Evolutionary conservation across 176 grass and related monocot genomes (phyloP), one percentile per base, ranked within the genome.

Genomic region (Carex cristatella): DNA sequence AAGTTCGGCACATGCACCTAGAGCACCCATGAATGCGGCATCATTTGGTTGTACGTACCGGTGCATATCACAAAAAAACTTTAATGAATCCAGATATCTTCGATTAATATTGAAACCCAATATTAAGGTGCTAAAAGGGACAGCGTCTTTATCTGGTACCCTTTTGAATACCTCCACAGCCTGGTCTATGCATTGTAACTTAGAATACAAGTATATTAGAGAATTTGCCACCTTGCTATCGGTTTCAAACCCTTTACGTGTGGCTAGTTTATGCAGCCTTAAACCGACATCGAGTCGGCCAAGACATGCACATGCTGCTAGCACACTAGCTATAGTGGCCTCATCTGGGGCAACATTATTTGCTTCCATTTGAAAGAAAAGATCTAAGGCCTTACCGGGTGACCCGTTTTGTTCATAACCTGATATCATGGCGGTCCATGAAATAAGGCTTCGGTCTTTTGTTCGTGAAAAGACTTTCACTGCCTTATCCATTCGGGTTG

Each of bases 381-480:
- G 18, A 85, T 95, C 88, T 73, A 98, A 86, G 79, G 95, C 93
- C 88, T 95, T 91, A 79, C 87, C 84, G 4, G 95, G 89, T 12
- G 71, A 92, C 27, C 89, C 71, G 3, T 90, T 98, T 87, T 98
- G 91, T 87, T 92, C 95, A 40, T 95, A 98, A 61, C 89, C 93
- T 55, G 95, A 98, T 90, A 98, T 95, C 95, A 94, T 98, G 19
- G 91, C 84, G 40, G 95, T 98, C 95, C 95, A 98, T 53, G 95
- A 90, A 84, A 95, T 88, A 71, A 89, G 81, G 79, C 90, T 91
- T 86, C 83, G 93, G 5, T 78, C 31, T 69, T 90, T 86, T 86
- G 87, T 91, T 85, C 83, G 88, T 53, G 89, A 93, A 86, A 98
- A 98, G 67, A 93, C 77, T 54, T 85, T 90, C 37, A 78, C 84